phyloP scores from a whole-genome alignment of 129 eudicot species.

The Helichrysum umbraculigerum region DNA sequence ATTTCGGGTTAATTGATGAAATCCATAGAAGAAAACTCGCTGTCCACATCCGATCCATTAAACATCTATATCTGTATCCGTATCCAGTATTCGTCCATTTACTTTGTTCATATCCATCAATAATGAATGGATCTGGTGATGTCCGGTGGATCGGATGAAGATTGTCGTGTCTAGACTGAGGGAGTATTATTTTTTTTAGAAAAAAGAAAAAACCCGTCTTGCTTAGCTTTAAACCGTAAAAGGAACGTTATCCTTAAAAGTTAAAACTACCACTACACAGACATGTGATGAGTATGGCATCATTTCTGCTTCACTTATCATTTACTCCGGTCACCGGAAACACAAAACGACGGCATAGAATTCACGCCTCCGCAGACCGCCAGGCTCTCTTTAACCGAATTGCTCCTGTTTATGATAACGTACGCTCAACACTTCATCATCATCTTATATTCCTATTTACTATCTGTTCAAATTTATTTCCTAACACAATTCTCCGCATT shows the following conservation, averaged over 20 bases:
- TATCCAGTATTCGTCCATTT: too few relatives aligned
- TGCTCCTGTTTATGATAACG: slow-evolving; percentile 96
- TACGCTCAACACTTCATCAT: slow-evolving; percentile 27
- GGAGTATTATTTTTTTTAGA: too few relatives aligned
- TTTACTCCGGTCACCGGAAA: slow-evolving; percentile 1
- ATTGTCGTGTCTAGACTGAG: too few relatives aligned
- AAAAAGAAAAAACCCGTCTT: too few relatives aligned
- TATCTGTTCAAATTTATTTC: neutral
- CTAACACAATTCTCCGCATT: neutral
- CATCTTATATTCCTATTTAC: neutral
- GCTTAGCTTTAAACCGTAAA: neutral
- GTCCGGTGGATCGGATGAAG: too few relatives aligned
- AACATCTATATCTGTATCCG: too few relatives aligned
- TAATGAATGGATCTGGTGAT: too few relatives aligned
- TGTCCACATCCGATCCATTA: too few relatives aligned
- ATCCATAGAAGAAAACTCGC: too few relatives aligned
- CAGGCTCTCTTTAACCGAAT: slow-evolving; percentile 89
- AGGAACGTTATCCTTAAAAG: neutral
- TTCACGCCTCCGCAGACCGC: slow-evolving; percentile 65
- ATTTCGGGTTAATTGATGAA: too few relatives aligned
- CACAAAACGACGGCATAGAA: slow-evolving; percentile 24
- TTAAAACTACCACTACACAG: neutral
- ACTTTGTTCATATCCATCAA: too few relatives aligned
- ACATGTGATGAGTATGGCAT: slow-evolving; percentile 13
- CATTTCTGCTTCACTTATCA: slow-evolving; percentile 11